Evolutionary conservation across 2,329 filamentous ascomycete genomes (phyloP), one percentile per base, ranked within the genome.

Genomic region (Ophiostoma angusticollis): DNA sequence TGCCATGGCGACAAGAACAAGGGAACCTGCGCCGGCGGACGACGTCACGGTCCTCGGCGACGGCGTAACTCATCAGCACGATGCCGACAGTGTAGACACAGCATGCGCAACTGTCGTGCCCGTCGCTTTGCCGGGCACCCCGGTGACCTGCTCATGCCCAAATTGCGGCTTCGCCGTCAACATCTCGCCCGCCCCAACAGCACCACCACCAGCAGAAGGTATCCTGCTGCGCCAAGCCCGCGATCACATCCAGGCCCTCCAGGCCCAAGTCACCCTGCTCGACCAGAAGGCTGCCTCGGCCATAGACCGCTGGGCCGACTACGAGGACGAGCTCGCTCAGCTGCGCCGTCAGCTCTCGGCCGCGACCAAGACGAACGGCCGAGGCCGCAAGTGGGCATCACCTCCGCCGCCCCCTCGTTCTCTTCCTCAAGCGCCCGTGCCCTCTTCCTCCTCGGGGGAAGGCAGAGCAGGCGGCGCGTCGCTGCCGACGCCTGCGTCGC

Each of bases 261-360:
- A 86, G 57, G 67, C 71, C 25, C 80, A 86, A 52, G 74, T 87
- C 39, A 68, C 71, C 40, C 59, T 76, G 39, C 68, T 87, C 42
- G 84, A 77, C 56, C 67, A 81, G 49, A 84, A 83, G 58, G 78
- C 79, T 40, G 70, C 76, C 3, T 72, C 75, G 24, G 65, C 66
- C 54, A 68, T 74, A 45, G 70, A 76, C 57, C 71, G 69, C 54
- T 78, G 72, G 70, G 80, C 82, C 52, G 79, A 85, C 62, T 86
- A 85, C 65, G 83, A 89, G 60, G 81, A 85, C 58, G 80, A 86
- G 55, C 68, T 86, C 29, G 65, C 73, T 31, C 64, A 59, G 31
- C 64, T 85, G 39, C 73, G 73, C 33, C 35, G 43, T 30, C 46
- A 50, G 39, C 40, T 57, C 40, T 27, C 41, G 13, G 46, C 48